Percentiles rank a stretch among this genome's conserved stretches.
Conservation (phyloP, 495 filamentous ascomycete species). For the Aspergillus campestris region DNA sequence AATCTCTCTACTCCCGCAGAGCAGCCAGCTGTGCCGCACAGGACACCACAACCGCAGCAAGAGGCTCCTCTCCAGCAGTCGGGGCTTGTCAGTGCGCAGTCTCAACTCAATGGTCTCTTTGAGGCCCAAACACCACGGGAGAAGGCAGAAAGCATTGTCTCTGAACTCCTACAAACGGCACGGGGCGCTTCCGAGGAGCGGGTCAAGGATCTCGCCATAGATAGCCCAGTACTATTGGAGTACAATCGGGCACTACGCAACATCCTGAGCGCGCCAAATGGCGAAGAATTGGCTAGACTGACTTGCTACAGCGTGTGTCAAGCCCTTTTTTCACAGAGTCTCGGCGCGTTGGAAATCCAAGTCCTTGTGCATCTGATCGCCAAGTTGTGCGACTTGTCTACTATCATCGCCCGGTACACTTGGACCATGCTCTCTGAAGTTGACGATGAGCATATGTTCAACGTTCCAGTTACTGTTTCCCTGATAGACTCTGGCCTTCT, state of each 20-base stretch:
- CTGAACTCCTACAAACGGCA: constrained; percentile 57
- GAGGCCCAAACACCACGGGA: constrained; percentile 56
- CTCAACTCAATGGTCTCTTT: constrained; percentile 56
- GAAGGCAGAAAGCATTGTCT: constrained; percentile 58
- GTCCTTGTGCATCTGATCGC: constrained; percentile 74
- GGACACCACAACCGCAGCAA: constrained; percentile 57
- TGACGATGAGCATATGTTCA: constrained; percentile 69
- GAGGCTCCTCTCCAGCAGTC: constrained; percentile 42
- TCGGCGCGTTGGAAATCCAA: constrained; percentile 64
- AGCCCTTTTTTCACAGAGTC: constrained; percentile 52
- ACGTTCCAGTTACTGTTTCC: constrained; percentile 64
- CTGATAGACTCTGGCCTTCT: constrained; percentile 66
- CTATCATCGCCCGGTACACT: constrained; percentile 64
- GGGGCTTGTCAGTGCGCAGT: constrained; percentile 37
- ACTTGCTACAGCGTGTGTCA: constrained; percentile 65
- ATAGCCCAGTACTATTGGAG: constrained; percentile 54
- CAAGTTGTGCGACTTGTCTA: constrained; percentile 70
- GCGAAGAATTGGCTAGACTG: constrained; percentile 59
- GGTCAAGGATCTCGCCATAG: constrained; percentile 57
- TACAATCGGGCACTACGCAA: constrained; percentile 48
- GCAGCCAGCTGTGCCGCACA: constrained; percentile 64
- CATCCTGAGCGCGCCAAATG: constrained; percentile 40
- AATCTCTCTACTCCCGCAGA: constrained; percentile 75
- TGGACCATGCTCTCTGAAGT: constrained; percentile 53
- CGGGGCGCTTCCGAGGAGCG: constrained; percentile 60